Base-by-base conservation (phyloP, 2,329 filamentous ascomycete species). In the Eurotiales sp. region DNA sequence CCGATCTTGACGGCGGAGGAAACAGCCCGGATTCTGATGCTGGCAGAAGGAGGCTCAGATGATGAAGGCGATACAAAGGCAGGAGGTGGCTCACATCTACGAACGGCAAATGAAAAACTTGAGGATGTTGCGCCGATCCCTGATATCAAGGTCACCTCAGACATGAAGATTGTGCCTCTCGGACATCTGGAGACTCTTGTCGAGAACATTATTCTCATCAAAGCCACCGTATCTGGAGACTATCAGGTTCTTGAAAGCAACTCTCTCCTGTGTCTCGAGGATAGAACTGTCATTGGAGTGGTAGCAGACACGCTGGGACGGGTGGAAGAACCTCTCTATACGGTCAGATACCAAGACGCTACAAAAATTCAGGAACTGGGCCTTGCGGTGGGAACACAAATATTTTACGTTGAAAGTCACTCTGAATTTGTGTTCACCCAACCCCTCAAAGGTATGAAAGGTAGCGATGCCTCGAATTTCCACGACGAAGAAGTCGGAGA, bases 401-500 rank as follows among this genome's bases (percentile, higher is more conserved):
- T 97, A 2, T 96, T 82, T 72, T 97, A 96, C 64, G 84, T 92
- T 3, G 80, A 86, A 40, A 75, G 82, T 8, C 86, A 93, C 66
- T 90, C 90, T 36, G 84, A 80, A 0, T 95, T 87, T 61, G 89
- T 96, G 50, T 93, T 96, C 64, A 96, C 92, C 0, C 82, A 93
- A 66, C 83, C 86, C 6, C 75, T 97, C 52, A 87, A 86, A 68
- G 80, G 78, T 47, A 67, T 87, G 62, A 97, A 95, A 72, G 90
- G 90, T 54, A 93, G 90, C 8, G 93, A 99, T 69, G 92, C 93
- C 8, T 95, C 90, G 46, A 97, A 97, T 65, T 79, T 96, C 50
- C 87, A 96, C 68, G 93, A 97, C 59, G 93, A 99, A 68, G 92
- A 97, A 72, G 80, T 90, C 7, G 84, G 74, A 14, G 86, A 87